phyloP scores from a whole-genome alignment of 345 rosid species.

The Limnanthes douglasii region DNA sequence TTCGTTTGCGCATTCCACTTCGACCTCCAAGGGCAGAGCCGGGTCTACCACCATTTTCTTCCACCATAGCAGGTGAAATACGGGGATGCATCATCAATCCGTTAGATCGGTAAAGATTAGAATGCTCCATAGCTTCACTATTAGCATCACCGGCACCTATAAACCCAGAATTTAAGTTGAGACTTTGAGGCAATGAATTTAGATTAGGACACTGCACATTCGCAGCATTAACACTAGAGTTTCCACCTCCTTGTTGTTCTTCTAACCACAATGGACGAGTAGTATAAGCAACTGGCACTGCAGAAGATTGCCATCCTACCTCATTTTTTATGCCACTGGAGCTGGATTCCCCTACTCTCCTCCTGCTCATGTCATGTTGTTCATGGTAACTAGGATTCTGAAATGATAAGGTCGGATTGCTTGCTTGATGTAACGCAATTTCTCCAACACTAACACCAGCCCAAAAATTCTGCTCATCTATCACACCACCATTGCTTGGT shows the following conservation, averaged over 20 bases:
- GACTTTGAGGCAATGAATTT: conserved; percentile 21
- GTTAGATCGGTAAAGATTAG: conserved; percentile 21
- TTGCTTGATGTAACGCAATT: too few relatives aligned
- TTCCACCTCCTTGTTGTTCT: conserved; percentile 33
- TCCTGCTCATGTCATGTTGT: conserved; percentile 25
- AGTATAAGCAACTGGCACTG: too few relatives aligned
- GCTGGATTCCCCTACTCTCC: conserved; percentile 25
- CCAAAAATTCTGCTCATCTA: too few relatives aligned
- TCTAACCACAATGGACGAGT: too few relatives aligned
- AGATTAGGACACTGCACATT: too few relatives aligned
- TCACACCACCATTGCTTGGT: too few relatives aligned
- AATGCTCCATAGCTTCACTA: conserved; percentile 23
- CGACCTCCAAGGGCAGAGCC: conserved; percentile 38
- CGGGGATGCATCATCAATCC: conserved; percentile 18
- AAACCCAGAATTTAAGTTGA: conserved; percentile 44
- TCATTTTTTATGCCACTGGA: conserved; percentile 27
- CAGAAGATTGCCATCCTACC: conserved; percentile 17
- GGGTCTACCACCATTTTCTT: conserved; percentile 25
- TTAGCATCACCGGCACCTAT: conserved; percentile 25
- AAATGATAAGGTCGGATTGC: too few relatives aligned
- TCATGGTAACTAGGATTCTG: too few relatives aligned
- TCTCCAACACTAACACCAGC: too few relatives aligned
- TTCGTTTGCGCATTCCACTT: conserved; percentile 62
- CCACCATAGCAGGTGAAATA: conserved; percentile 15
- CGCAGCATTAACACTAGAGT: conserved; percentile 20